phyloP scores from a whole-genome alignment of 768 basidiomycete genomes.

The Tephrocybe sp. region DNA sequence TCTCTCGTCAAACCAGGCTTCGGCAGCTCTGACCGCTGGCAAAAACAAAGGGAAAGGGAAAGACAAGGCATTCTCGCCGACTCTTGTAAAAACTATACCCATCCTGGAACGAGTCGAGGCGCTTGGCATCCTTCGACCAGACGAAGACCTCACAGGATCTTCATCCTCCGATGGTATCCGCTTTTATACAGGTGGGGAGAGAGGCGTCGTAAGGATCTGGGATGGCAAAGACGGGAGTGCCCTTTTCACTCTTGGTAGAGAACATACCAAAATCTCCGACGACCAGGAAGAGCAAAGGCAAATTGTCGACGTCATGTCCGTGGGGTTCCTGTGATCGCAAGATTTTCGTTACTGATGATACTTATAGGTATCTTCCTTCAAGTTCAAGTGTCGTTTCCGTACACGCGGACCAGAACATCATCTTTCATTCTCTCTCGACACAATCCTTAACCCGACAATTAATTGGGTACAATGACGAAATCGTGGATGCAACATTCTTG shows the following conservation, averaged over 20 bases:
- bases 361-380: conserved; percentile 63
- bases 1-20: conserved; percentile 40
- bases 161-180: conserved; percentile 44
- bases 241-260: conserved; percentile 57
- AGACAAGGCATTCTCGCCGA: conserved; percentile 48
- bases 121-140: conserved; percentile 64
- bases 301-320: conserved; percentile 82
- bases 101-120: conserved; percentile 86
- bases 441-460: conserved; percentile 72
- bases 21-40: conserved; percentile 32
- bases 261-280: conserved; percentile 41
- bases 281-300: conserved; percentile 81
- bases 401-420: conserved; percentile 96
- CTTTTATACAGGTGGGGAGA: conserved; percentile 92
- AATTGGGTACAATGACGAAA: conserved; percentile 98
- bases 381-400: conserved; percentile 72
- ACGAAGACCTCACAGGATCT: conserved; percentile 48
- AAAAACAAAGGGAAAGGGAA: conserved; percentile 54
- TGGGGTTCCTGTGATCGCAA: conserved; percentile 16
- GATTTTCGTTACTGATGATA: conserved; percentile 14
- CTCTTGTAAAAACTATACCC: conserved; percentile 76
- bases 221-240: conserved; percentile 67
- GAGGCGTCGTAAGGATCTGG: conserved; percentile 85
- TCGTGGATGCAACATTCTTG: conserved; percentile 86
- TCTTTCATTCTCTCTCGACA: conserved; percentile 81